phyloP scores from a whole-genome alignment of 2,329 filamentous ascomycete genomes.

The Alternaria alternata region DNA sequence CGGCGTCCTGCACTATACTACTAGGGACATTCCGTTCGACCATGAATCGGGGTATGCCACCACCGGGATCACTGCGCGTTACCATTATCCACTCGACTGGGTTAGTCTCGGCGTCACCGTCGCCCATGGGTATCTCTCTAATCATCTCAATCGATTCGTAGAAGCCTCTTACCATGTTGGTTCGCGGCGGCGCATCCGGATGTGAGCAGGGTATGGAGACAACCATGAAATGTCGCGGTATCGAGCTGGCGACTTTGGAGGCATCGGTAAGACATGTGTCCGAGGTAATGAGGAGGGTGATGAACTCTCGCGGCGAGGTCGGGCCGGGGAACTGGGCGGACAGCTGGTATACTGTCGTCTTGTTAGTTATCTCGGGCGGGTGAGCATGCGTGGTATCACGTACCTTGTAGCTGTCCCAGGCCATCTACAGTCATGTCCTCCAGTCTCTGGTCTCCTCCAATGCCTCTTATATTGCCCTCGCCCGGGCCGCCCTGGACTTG shows the following conservation, averaged over 20 bases:
- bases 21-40: constrained; percentile 88
- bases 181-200: constrained; percentile 72
- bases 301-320: constrained; percentile 86
- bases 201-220: constrained; percentile 86
- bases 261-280: constrained; percentile 59
- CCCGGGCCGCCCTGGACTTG: constrained; percentile 74
- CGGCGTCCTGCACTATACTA: constrained; percentile 79
- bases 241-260: constrained; percentile 51
- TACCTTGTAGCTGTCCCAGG: constrained; percentile 70
- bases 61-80: constrained; percentile 86
- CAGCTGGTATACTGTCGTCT: constrained; percentile 75
- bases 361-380: constrained; percentile 7
- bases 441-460: constrained; percentile 79
- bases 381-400: constrained; percentile 9
- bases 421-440: constrained; percentile 69
- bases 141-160: constrained; percentile 96
- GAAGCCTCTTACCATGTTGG: constrained; percentile 80
- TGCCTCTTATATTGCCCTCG: constrained; percentile 79
- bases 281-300: constrained; percentile 78
- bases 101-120: constrained; percentile 62
- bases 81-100: constrained; percentile 93
- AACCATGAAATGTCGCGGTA: constrained; percentile 79
- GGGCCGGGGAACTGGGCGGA: constrained; percentile 91
- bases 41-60: constrained; percentile 87
- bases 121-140: constrained; percentile 73